phyloP scores from a whole-genome alignment of 2,329 filamentous ascomycete genomes.

The Ampelomyces quisqualis region DNA sequence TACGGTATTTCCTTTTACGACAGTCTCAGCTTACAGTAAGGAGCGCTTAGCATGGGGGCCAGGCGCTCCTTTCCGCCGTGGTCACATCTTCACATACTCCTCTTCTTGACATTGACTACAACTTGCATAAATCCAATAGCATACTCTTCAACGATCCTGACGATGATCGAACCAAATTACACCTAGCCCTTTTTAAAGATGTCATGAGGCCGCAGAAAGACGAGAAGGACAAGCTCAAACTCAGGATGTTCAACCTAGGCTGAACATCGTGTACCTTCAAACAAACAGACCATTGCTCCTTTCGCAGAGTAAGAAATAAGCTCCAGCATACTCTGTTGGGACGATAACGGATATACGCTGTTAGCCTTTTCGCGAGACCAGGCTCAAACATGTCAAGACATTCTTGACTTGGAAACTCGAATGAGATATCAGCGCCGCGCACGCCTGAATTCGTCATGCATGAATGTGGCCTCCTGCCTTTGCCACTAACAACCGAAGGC shows the following conservation, averaged over 20 bases:
- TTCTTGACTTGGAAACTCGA: constrained; percentile 24
- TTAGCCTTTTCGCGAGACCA: constrained; percentile 44
- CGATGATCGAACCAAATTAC: constrained; percentile 72
- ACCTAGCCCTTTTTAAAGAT: constrained; percentile 53
- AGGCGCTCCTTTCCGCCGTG: constrained; percentile 60
- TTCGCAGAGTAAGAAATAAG: constrained; percentile 43
- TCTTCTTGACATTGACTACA: constrained; percentile 80
- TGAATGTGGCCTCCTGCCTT: constrained; percentile 69
- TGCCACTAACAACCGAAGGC: constrained; percentile 51
- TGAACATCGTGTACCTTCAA: constrained; percentile 46
- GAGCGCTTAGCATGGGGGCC: constrained; percentile 1
- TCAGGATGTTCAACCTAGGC: constrained; percentile 50
- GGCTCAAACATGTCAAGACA: constrained; percentile 18
- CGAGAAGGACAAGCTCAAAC: constrained; percentile 11
- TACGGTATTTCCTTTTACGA: constrained; percentile 15
- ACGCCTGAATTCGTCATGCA: constrained; percentile 72
- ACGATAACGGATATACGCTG: constrained; percentile 47
- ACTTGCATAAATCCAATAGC: constrained; percentile 77
- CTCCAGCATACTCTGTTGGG: constrained; percentile 45
- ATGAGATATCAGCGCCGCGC: constrained; percentile 45
- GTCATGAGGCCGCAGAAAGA: constrained; percentile 30
- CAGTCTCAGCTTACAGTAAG: constrained; percentile 21
- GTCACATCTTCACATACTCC: constrained; percentile 65
- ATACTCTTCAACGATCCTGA: constrained; percentile 89
- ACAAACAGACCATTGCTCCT: constrained; percentile 43